Evolutionary conservation across 176 grass and related monocot genomes (phyloP), one percentile per base, ranked within the genome.

Genomic region (Carex scoparia): DNA sequence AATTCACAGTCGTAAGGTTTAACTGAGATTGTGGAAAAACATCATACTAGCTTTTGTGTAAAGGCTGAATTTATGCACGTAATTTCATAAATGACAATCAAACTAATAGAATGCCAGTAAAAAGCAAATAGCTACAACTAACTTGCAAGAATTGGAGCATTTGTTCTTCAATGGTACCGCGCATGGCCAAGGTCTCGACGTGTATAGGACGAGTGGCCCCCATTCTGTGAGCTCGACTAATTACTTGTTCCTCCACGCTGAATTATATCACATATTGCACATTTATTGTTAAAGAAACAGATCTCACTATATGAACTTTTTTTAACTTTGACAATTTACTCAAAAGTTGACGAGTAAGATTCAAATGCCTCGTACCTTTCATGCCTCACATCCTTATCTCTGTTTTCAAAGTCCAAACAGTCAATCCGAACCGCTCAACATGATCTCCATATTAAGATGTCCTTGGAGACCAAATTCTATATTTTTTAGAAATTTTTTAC

Each of bases 201-300:
- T 92, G 82, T 83, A 98, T 95, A 10, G 93, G 93, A 84, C 91
- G 95, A 61, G 88, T 95, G 33, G 95, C 95, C 37, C 95, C 95
- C 95, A 95, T 95, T 67, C 95, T 84, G 88, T 98, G 95, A 32
- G 93, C 95, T 37, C 95, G 86, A 84, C 95, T 98, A 83, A 98
- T 90, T 27, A 98, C 95, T 84, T 98, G 95, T 79, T 98, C 95
- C 83, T 95, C 95, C 93, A 95, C 91, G 85, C 95, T 98, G 78
- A 88, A 73, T 84, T 79, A 67, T 56, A 91, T 76, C 72, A 79
- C 56, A 81, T 64, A 63, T 67, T 14, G 16, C 5, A 48, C 40
- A 15, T 49, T 61, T 23, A 86, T 40, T 61, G 3, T 81, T 57
- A 32, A 56, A 56, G 7, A 65, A 31, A 62, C 5, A 27, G 15